Base-by-base conservation (phyloP, 192 early-diverging fungal genomes). In the Coemansia sp. region DNA sequence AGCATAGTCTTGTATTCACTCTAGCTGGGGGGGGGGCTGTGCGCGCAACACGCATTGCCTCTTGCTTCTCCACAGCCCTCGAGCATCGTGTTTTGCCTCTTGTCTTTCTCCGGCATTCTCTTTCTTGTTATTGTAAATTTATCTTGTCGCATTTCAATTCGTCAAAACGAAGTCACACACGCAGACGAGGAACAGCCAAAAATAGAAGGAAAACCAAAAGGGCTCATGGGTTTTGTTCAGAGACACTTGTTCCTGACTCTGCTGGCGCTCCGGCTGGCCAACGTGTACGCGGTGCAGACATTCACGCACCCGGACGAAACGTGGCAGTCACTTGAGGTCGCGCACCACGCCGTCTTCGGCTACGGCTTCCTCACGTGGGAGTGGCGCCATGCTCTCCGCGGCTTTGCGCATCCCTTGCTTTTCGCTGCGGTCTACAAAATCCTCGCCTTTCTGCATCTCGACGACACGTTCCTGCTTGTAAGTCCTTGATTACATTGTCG, bases 281-380 rank as follows among this genome's bases (percentile, higher is more conserved):
- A 75, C 67, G 75, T 73, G n/a, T 39, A 22, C 22, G 13, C 67
- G 40, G 72, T 74, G 39, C 72, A 76, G n/a, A 97, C 95, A 17
- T 98, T 86, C 64, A 93, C 92, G 65, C 90, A 92, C 64, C 95
- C 97, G 1, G 97, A 99, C 83, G 96, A 99, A 78, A 96, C 93
- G 84, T 99, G 96, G 95, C 97, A 99, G 77, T 88, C 90, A 39
- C 88, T 91, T 48, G 97, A 99, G 79, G 91, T 99, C 14, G 96
- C 90, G 2, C 94, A 98, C 78, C 72, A 81, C 39, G 68, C 85
- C n/a, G 88, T 91, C 2, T 97, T 97, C 87, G 93, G 93, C 70
- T 89, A 91, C 71, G 96, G 96, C 4, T 93, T 91, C 63, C 65
- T 93, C 74, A 97, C 96, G 6, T 98, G 96, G 95, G 95, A 97